These are phyloP conservation scores for Pulveroboletus sp. DNA, from an alignment of 1,284 basidiomycete species.

Conservation along the genomic window DNA sequence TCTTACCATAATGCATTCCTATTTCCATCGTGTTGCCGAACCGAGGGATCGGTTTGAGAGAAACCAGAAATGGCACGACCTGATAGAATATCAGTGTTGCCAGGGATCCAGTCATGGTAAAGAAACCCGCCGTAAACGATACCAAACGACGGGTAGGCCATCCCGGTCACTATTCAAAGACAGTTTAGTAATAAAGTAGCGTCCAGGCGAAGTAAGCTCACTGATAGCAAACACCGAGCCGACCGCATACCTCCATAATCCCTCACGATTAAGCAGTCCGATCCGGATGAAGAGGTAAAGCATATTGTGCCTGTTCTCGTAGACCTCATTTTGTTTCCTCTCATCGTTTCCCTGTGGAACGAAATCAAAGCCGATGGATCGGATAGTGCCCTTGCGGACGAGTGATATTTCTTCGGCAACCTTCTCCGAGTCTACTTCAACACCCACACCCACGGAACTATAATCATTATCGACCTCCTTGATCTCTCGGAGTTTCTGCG, in stretches of 20 bases:
- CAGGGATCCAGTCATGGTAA: background rate
- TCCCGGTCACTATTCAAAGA: constrained; percentile 53
- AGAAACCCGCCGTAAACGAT: constrained; percentile 68
- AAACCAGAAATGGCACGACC: constrained; percentile 68
- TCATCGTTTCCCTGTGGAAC: constrained; percentile 50
- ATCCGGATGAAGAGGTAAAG: constrained; percentile 74
- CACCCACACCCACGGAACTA: constrained; percentile 31
- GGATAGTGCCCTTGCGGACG: constrained; percentile 63
- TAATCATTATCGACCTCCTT: constrained; percentile 32
- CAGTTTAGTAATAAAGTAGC: constrained; percentile 16
- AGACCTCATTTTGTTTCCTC: constrained; percentile 41
- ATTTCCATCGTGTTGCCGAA: constrained; percentile 58
- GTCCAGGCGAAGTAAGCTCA: constrained; percentile 34
- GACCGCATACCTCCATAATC: constrained; percentile 55
- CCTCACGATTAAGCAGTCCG: constrained; percentile 61
- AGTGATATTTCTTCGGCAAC: constrained; percentile 63
- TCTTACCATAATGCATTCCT: constrained; percentile 66
- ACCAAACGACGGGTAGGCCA: constrained; percentile 86
- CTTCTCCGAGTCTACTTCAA: constrained; percentile 55
- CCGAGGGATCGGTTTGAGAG: constrained; percentile 43
- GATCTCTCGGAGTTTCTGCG: constrained; percentile 76
- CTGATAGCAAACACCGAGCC: constrained; percentile 59
- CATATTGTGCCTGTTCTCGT: constrained; percentile 48
- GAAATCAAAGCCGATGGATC: constrained; percentile 72
- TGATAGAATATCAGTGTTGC: constrained; percentile 19